Base-by-base conservation (phyloP, 352 stramenopile genomes). In the Pythium plurisporium region DNA sequence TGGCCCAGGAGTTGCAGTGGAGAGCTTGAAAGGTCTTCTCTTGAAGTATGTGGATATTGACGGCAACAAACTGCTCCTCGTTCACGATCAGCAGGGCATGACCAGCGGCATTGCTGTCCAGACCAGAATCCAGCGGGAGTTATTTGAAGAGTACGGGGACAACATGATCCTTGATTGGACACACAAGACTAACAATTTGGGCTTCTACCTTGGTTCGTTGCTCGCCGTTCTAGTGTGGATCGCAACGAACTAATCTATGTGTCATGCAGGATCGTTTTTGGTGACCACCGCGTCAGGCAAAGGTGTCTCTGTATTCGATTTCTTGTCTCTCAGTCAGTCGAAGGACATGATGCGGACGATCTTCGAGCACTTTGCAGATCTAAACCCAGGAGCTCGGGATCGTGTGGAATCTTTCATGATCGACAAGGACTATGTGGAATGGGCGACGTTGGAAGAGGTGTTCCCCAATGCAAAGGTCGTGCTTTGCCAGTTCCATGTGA, bases 361-460 rank as follows among this genome's bases (percentile, higher is more conserved):
- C 17, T 41, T 65, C 12, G 15, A 38, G 2, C 46, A 58, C n/a
- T 51, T 51, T 15, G 33, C 10, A 3, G 19, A 40, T 5, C 19
- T 8, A 15, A 51, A 51, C 38, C 44, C 44, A 4, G 14, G 3
- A 5, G 25, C 44, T 1, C 20, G 2, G 3, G 17, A 20, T 26
- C 25, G 17, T 3, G 27, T 59, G 0, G 27, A 57, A 17, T 55
- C 61, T 1, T 43, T 69, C 10, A 23, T 69, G 0, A 69, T 69
- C 10, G 61, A 64, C 49, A 69, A 69, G 25, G 61, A 69, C 29
- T 69, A 56, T 14, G 56, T 12, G 2, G 61, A 69, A 19, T 69
- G 54, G 49, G 5, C 8, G 2, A 38, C 62, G 0, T 23, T 65
- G 2, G 37, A 69, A 2, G 33, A 52, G 2, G 38, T 56, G 4